A percentile compares a stretch with the other conserved stretches of the same genome.
phyloP scores from a whole-genome alignment of 345 rosid species.

The Lumnitzera racemosa region DNA sequence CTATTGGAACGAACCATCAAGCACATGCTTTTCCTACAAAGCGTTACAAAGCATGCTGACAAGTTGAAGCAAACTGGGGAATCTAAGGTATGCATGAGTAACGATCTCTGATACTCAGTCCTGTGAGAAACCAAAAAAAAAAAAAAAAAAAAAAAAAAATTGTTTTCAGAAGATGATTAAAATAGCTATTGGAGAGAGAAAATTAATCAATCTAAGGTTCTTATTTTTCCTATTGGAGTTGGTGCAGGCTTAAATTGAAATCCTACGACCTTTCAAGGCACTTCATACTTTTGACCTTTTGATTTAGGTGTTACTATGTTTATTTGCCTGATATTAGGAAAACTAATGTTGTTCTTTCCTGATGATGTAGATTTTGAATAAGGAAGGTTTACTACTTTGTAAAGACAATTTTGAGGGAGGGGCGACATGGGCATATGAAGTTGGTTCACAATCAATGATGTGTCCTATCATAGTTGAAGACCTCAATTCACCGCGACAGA shows the following conservation, averaged over 20 bases:
- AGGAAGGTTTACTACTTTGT: constrained; percentile 40
- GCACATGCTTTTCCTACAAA: constrained; percentile 99
- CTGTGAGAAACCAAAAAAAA: too few relatives aligned
- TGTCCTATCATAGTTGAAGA: constrained; percentile 97
- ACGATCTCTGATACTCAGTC: neutral
- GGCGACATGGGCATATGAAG: constrained; percentile 97
- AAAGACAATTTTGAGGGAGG: constrained; percentile 79
- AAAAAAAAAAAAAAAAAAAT: too few relatives aligned
- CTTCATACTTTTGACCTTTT: neutral
- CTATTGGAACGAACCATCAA: constrained; percentile 87
- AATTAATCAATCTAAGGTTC: too few relatives aligned
- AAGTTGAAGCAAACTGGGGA: constrained; percentile 78
- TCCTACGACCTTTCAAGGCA: too few relatives aligned
- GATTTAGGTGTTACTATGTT: neutral
- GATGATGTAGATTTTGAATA: constrained; percentile 43
- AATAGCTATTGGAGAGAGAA: too few relatives aligned
- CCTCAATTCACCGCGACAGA: constrained; percentile 76
- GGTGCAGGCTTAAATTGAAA: too few relatives aligned
- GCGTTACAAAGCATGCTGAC: constrained; percentile 89
- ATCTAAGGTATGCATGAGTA: constrained; percentile 49
- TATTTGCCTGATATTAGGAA: neutral
- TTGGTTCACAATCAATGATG: constrained; percentile 75
- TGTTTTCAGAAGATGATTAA: too few relatives aligned
- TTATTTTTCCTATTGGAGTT: too few relatives aligned
- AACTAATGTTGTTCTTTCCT: constrained; percentile 3